Base-by-base conservation (phyloP, 345 rosid genomes). In the Eutrema heterophyllum region DNA sequence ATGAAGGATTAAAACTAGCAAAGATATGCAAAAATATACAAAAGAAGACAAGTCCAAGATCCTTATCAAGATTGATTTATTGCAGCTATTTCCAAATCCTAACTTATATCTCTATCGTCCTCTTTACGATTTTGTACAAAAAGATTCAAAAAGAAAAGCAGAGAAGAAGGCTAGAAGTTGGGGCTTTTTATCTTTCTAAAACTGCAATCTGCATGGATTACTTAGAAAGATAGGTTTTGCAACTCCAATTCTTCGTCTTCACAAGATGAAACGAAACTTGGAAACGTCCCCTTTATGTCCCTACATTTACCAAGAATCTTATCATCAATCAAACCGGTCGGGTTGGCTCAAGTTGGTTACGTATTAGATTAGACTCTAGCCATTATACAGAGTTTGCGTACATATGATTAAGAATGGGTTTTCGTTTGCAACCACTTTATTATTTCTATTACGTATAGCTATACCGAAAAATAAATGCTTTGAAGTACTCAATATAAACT, bases 241-340 rank as follows among this genome's bases (percentile, higher is more conserved):
- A 85, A n/a, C 33, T 89, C 85, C 9, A 72, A 30, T 41, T 94
- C 97, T 65, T 88, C 92, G 7, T 80, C 83, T 80, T 89, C 98
- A 5, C 90, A 56, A 38, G 67, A 78, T 39, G 72, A 33, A 65
- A 88, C 80, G 38, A 91, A 94, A 71, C 96, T 91, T 5, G 98
- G 97, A 82, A 94, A 89, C 48, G 89, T 84, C 57, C 86, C 49
- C 13, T 83, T 87, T 84, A 91, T 89, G 75, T 94, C 98, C 87
- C 97, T 93, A 81, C 41, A 82, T 61, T 39, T 29, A 62, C 32
- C 70, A 12, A 32, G 56, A 52, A 18, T 49, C 6, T 12, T 43
- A 53, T 40, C 5, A 50, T 32, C 61, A 45, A 24, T 40, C 27
- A 62, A 52, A 73, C 18, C 5, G 10, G 48, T 21, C 16, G 24